These are phyloP conservation scores for Rhodotorula mucilaginosa DNA, from an alignment of 1,284 basidiomycete genomes.

Conservation along the genomic window DNA sequence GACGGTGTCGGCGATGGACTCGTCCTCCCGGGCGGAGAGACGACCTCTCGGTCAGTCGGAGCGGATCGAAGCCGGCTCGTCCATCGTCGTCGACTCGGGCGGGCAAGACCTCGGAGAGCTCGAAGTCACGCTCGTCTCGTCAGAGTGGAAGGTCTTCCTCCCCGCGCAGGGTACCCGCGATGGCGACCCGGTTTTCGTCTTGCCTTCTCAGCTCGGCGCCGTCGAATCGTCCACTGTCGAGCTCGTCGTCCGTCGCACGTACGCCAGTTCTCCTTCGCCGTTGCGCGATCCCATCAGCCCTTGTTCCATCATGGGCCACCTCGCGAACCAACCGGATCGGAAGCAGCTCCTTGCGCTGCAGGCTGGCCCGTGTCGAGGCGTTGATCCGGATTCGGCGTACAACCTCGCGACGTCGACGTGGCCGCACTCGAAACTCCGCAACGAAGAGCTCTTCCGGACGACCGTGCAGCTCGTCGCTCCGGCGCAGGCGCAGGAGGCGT, in stretches of 20 bases:
- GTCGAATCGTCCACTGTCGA: background rate
- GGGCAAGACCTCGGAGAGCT: background rate
- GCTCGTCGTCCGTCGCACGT: constrained; percentile 4
- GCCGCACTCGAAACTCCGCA: constrained; percentile 6
- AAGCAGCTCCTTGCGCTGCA: constrained; percentile 3
- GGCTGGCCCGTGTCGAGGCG: background rate
- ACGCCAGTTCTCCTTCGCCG: background rate
- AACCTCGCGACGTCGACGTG: background rate
- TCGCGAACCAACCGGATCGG: constrained; percentile 8
- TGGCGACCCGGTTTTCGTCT: constrained; percentile 2
- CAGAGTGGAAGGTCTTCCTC: background rate
- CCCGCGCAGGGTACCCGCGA: background rate
- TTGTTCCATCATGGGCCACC: constrained; percentile 14
- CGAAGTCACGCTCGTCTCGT: background rate
- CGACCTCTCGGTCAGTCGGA: background rate
- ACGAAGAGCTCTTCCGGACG: background rate
- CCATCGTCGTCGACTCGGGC: constrained; percentile 11
- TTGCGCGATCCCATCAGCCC: constrained; percentile 3
- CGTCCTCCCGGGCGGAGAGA: background rate
- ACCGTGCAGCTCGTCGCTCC: background rate
- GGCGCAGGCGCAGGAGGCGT: background rate
- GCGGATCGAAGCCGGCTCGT: background rate
- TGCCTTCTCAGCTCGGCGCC: background rate
- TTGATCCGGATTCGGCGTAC: background rate
- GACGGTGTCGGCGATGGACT: constrained; percentile 1